Evolutionary conservation across 345 rosid species (phyloP), one percentile per base, ranked within the genome.

Genomic region (Boechera retrofracta): DNA sequence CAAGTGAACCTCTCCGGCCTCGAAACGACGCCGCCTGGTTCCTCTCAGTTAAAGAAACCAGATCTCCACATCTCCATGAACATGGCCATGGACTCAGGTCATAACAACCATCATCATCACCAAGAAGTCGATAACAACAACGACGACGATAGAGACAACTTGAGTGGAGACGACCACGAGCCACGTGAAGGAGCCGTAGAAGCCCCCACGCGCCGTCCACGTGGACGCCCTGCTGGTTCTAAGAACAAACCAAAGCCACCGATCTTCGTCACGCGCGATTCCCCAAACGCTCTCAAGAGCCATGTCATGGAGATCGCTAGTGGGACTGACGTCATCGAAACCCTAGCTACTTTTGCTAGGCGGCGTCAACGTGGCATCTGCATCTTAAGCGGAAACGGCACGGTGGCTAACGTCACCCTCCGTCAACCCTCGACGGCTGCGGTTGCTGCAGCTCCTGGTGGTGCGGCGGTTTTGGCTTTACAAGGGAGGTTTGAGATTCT

Each of bases 41-140:
- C 92, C 2, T 83, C 91, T 83, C 87, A 84, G 28, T 64, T 88
- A 84, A 85, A 88, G 84, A 86, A 85, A 74, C 87, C 92, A 79
- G 90, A 88, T 86, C 90, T 88, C 63, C 88, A 89, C 53, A 88
- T 88, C 77, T 88, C 92, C 68, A 86, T 88, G 79, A 69, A 83
- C 48, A 86, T 69, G 80, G 75, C 77, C 45, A 80, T 73, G 64
- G 84, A 74, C 57, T 75, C 82, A 9, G 70, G 78, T 10, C 86
- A 79, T 42, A 66, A 67, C 69, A 61, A 68, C 52, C 82, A 73
- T 55, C 82, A 73, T 33, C 78, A 67, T 24, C 74, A 73, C 38
- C 82, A 69, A 77, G 87, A 42, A 76, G 82, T 38, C 72, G 82
- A 57, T 58, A 70, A 36, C 55, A 62, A 62, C 68, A 47, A 71